Conservation (phyloP, 768 basidiomycete species). For the Podaxis sp. region DNA sequence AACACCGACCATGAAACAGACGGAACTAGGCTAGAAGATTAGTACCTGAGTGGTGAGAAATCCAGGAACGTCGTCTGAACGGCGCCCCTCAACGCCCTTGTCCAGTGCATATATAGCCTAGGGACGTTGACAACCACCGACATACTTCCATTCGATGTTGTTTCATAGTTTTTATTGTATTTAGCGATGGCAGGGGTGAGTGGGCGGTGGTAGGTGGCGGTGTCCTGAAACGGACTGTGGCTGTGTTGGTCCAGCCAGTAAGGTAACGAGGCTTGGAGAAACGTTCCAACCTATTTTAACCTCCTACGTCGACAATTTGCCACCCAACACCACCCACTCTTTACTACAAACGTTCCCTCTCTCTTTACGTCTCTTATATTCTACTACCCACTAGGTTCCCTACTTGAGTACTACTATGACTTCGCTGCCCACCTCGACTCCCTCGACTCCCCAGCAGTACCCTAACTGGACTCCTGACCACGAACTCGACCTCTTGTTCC, state of each 20-base stretch:
- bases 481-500: conserved; percentile 76
- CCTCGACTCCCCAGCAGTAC: conserved; percentile 42
- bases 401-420: background rate
- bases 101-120: too few relatives aligned
- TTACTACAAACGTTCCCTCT: conserved; percentile 5
- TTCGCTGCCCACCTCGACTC: conserved; percentile 18
- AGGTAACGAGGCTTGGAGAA: background rate
- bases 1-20: too few relatives aligned
- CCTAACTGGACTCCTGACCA: conserved; percentile 36
- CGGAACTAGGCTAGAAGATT: too few relatives aligned
- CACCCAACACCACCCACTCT: background rate
- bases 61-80: too few relatives aligned
- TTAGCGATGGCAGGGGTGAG: background rate
- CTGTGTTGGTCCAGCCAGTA: conserved; percentile 1
- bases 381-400: background rate
- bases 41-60: too few relatives aligned
- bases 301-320: background rate
- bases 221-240: conserved; percentile 5
- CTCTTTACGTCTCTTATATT: background rate
- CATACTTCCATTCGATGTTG: too few relatives aligned
- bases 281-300: conserved; percentile 14
- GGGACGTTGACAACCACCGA: too few relatives aligned
- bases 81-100: too few relatives aligned
- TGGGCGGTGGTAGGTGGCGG: conserved; percentile 1
- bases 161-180: background rate